Evolutionary conservation across 768 basidiomycete genomes (phyloP), one percentile per base, ranked within the genome.

Genomic region (Dictyophora rubrovolvata): DNA sequence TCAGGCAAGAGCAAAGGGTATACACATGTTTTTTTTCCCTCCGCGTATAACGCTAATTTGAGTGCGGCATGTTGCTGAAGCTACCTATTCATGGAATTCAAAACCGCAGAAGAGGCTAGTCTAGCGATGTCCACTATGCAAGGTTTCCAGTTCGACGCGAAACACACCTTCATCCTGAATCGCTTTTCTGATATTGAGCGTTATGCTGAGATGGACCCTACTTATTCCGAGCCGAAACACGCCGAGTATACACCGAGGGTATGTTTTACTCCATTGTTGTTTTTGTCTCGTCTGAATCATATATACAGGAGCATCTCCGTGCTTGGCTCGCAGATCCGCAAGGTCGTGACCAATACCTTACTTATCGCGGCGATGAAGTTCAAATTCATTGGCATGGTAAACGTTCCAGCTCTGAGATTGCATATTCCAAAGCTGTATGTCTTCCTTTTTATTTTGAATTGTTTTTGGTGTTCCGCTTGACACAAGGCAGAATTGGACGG

Each of bases 281-380:
- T 28, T 28, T 28, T 28, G 28, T 3, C 7, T 28, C 7, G 28
- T 28, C 28, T 28, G 28, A 28, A 50, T 5, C 60, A 22, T 48
- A 20, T 49, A 8, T 49, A 34, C 64, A 97, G 93, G 96, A 97
- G 70, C 94, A 99, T 74, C 80, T 97, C 62, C 83, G 91, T 51
- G 88, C 90, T 55, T 99, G 95, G 94, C 80, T 98, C 55, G 90
- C 85, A 22, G 96, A 99, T 72, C 77, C 83, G 21, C 85, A 86
- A 71, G 93, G 93, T 36, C 87, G 95, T 61, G 96, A 99, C 71
- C 96, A 99, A 69, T 93, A 93, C 75, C 86, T 91, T 59, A 93
- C 91, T 42, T 93, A 95, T 71, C 84, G 91, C 42, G 91, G 89
- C 51, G 90, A 94, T 65, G 89, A 94, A 63, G 90, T 94, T 55